A percentile compares a stretch with the other conserved stretches of the same genome.
Conservation (phyloP, 2,329 filamentous ascomycete genomes). For the Polychaeton citri region DNA sequence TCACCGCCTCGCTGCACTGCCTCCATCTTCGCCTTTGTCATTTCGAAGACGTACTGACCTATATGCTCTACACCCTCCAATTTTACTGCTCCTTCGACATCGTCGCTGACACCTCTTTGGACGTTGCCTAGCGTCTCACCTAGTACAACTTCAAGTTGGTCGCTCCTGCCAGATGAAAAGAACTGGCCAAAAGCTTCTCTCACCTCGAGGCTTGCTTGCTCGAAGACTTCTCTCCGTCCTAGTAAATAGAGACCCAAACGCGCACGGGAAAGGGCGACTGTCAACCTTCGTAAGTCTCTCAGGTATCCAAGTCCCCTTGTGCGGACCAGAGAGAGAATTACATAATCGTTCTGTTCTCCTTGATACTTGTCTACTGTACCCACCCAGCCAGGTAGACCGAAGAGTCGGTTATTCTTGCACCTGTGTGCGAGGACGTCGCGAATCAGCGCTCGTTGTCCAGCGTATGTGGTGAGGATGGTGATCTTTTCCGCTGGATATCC, state of each 20-base stretch:
- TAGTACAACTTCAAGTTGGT: slow-evolving; percentile 63
- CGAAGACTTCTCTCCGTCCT: slow-evolving; percentile 77
- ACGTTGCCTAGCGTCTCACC: slow-evolving; percentile 73
- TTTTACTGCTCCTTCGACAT: slow-evolving; percentile 42
- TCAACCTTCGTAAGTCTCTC: slow-evolving; percentile 82
- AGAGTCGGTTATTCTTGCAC: slow-evolving; percentile 70
- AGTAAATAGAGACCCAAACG: slow-evolving; percentile 85
- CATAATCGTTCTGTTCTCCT: slow-evolving; percentile 97
- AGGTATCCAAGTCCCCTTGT: slow-evolving; percentile 85
- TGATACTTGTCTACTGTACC: slow-evolving; percentile 98
- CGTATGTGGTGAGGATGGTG: slow-evolving; percentile 83
- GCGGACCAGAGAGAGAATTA: slow-evolving; percentile 84
- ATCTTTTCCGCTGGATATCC: slow-evolving; percentile 79
- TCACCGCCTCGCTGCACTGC: slow-evolving; percentile 35
- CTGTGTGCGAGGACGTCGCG: slow-evolving; percentile 73
- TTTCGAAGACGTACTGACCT: slow-evolving; percentile 91
- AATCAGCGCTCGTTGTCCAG: slow-evolving; percentile 79
- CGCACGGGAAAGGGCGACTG: slow-evolving; percentile 85
- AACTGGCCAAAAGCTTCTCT: slow-evolving; percentile 73
- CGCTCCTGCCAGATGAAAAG: slow-evolving; percentile 40
- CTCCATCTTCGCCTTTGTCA: slow-evolving; percentile 64
- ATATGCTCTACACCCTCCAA: slow-evolving; percentile 93
- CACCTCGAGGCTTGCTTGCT: slow-evolving; percentile 67
- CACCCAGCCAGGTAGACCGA: slow-evolving; percentile 78
- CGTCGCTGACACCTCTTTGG: slow-evolving; percentile 36